Base-by-base conservation (phyloP, 176 grass and related monocot species). In the Alloteropsis semialata region DNA sequence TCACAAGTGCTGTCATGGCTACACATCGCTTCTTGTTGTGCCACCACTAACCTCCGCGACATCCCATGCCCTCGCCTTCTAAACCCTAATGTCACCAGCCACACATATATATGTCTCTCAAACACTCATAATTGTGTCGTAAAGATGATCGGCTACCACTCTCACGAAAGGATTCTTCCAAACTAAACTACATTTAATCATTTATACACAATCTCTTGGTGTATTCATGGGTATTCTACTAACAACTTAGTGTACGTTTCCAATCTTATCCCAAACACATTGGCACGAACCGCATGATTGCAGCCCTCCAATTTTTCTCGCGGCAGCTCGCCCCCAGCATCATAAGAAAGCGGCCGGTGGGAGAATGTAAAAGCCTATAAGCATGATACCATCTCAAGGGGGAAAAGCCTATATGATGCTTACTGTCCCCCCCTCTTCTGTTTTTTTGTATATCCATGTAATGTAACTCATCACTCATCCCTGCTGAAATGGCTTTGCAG, bases 401-500 rank as follows among this genome's bases (percentile, higher is more conserved):
- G 18, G 27, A 65, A 72, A 77, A 66, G 68, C 18, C 51, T 41
- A 67, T 8, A 27, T 74, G 69, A 77, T 90, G 83, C 67, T 62
- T 13, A 19, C 15, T 87, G 75, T 42, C 78, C 37, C 58, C 64
- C 10, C 7, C 17, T 42, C 41, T 36, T 9, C 2, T 33, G 38
- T 74, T 63, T 63, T 37, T 30, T 41, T 48, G 56, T 24, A 9
- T 64, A 78, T n/a, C 60, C 46, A 58, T 50, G 76, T 2, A n/a
- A 24, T n/a, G 6, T 59, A 76, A 49, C 56, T 69, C 64, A 78
- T 78, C 30, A 32, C 55, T 38, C 49, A 58, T 67, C 61, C 64
- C 42, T 24, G 37, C 33, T 44, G 49, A 84, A 82, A 89, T 28
- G 82, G 38, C 75, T 89, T 80, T 79, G 74, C 29, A 54, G 75